phyloP scores from a whole-genome alignment of 148 eudicot species.

The Pouteria glomerata region DNA sequence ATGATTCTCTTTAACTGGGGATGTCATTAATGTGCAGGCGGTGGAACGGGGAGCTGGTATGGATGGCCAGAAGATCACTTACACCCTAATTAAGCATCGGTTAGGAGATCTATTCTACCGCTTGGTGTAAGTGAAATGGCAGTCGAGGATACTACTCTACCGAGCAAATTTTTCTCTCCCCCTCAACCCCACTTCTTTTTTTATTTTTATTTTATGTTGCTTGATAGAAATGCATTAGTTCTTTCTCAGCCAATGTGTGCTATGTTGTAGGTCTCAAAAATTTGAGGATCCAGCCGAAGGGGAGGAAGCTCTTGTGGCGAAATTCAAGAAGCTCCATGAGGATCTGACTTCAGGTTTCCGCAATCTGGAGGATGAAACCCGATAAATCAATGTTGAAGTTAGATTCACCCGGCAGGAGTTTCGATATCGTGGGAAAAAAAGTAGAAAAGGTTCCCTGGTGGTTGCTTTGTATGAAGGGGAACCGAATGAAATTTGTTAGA shows the following conservation, averaged over 20 bases:
- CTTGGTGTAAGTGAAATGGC: constrained; percentile 65
- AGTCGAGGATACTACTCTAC: not conserved
- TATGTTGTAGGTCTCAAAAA: constrained; percentile 65
- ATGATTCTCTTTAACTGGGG: not conserved
- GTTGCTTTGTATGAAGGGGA: not conserved
- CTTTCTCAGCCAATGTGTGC: not conserved
- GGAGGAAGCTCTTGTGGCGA: constrained; percentile 62
- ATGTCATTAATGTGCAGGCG: constrained; percentile 36
- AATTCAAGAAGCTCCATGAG: constrained; percentile 69
- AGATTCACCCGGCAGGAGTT: not conserved
- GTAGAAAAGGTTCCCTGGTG: not conserved
- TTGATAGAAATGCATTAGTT: not conserved
- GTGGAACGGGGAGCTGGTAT: constrained; percentile 94
- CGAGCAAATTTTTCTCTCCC: not conserved
- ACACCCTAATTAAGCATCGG: constrained; percentile 70
- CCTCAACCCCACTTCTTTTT: too few relatives aligned
- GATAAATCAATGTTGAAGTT: too few relatives aligned
- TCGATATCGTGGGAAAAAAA: not conserved
- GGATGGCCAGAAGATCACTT: constrained; percentile 85
- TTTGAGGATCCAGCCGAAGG: constrained; percentile 95
- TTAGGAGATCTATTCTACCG: constrained; percentile 83
- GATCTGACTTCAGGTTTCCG: constrained; percentile 84
- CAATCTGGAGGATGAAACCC: constrained; percentile 86
- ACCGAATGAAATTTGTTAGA: too few relatives aligned
- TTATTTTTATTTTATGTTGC: not conserved